phyloP scores from a whole-genome alignment of 164 flowering plant species.

The Berberis thunbergii region DNA sequence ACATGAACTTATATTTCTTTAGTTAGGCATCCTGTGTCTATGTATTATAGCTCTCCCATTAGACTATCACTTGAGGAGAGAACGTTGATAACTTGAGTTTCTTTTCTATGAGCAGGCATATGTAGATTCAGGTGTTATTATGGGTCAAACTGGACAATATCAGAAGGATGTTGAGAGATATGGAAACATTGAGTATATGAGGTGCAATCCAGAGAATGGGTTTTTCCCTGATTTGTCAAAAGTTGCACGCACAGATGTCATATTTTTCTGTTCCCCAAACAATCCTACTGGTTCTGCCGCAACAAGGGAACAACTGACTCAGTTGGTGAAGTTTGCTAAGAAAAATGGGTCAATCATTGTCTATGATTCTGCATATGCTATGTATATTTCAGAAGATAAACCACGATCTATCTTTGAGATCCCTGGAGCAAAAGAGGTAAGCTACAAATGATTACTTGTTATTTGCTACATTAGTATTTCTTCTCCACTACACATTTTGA shows the following conservation, averaged over 20 bases:
- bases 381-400: constrained; percentile 79
- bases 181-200: constrained; percentile 89
- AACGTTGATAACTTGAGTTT: not conserved
- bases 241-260: constrained; percentile 60
- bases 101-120: constrained; percentile 54
- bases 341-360: constrained; percentile 86
- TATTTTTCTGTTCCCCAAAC: constrained; percentile 95
- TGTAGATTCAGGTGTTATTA: constrained; percentile 90
- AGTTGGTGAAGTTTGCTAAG: constrained; percentile 77
- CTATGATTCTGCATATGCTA: constrained; percentile 88
- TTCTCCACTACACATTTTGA: not conserved
- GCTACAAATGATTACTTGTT: not conserved
- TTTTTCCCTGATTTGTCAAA: constrained; percentile 83
- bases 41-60: too few relatives aligned
- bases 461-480: not conserved
- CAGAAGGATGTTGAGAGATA: constrained; percentile 69
- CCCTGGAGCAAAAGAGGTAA: constrained; percentile 94
- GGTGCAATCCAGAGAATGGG: constrained; percentile 76
- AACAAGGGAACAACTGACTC: constrained; percentile 67
- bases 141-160: constrained; percentile 87
- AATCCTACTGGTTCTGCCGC: constrained; percentile 94
- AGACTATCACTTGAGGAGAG: too few relatives aligned
- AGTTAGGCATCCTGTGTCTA: too few relatives aligned
- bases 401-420: constrained; percentile 89
- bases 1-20: too few relatives aligned